A percentile compares a stretch with the other conserved stretches of the same genome.
Evolutionary conservation across 169 alveolate genomes (phyloP).

Genomic region (Cryptosporidium bovis): DNA sequence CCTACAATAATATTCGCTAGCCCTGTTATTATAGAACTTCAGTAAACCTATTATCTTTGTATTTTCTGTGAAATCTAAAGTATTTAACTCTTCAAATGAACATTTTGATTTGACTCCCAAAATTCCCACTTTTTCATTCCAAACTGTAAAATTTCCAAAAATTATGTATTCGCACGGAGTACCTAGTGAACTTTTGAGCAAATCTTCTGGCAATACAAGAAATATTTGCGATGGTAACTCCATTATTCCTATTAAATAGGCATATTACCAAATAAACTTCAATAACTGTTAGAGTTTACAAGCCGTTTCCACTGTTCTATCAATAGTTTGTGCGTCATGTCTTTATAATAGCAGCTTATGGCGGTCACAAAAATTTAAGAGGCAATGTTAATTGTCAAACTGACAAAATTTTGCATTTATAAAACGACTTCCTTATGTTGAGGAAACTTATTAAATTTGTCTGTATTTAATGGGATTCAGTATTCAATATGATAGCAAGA

Average conservation of each 20-base stretch:
- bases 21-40: background rate
- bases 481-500: conserved; percentile 1
- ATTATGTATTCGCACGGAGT: conserved; percentile 2
- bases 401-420: background rate
- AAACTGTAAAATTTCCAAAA: conserved; percentile 20
- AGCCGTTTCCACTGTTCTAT: too few relatives aligned
- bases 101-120: conserved; percentile 11
- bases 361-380: conserved; percentile 18
- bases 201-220: conserved; percentile 14
- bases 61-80: background rate
- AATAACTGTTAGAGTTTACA: too few relatives aligned
- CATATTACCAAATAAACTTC: conserved; percentile 7
- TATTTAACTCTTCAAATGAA: background rate
- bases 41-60: conserved; percentile 22
- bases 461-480: conserved; percentile 11
- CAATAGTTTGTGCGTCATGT: too few relatives aligned
- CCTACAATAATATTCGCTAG: background rate
- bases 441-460: background rate
- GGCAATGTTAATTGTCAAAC: too few relatives aligned
- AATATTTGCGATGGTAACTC: conserved; percentile 35
- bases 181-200: background rate
- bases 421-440: background rate
- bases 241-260: conserved; percentile 9
- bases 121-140: conserved; percentile 28
- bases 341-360: background rate